Base-by-base conservation (phyloP, 768 basidiomycete genomes). In the Termitomyces sp. region DNA sequence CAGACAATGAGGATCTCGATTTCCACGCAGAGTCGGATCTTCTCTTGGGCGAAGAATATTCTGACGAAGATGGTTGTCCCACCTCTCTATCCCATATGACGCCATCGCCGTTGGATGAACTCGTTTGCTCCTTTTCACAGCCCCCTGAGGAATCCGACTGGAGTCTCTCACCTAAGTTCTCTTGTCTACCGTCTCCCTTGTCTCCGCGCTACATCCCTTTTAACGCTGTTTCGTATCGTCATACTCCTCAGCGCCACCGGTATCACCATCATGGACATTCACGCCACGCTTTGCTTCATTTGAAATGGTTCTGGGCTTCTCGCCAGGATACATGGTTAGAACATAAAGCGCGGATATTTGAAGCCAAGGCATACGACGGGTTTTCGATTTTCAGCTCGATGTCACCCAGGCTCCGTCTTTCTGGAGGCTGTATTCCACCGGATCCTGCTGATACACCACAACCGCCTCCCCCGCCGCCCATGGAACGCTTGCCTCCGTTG, bases 251-350 rank as follows among this genome's bases (percentile, higher is more conserved):
- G 45, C 79, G 81, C 32, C 81, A 81, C 63, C 67, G 72, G 37
- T 84, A 84, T 64, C 67, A 69, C 6, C 78, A 90, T 62, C 88
- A 83, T 67, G 88, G 88, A 2, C 79, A 85, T 63, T 89, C 88
- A 12, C 81, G 82, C 17, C 82, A 80, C 61, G 83, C 84, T 2
- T 78, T 90, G 40, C 72, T 77, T 14, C 81, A 87, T 66, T 71
- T 83, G 64, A 89, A 87, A 68, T 82, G 74, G 70, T 80, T 90
- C 65, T 90, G 88, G 88, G 73, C 76, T 42, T 68, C 77, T 6
- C 83, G 86, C 20, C 79, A 83, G 60, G 83, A 82, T 52, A 77
- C 80, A 55, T 85, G 81, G 81, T 71, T 73, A 31, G 78, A 75
- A 45, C 76, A 76, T 67, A 68, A 69, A 47, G 64, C 66, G 12